These are phyloP conservation scores for Metschnikowia noctiluminum DNA, from an alignment of 805 yeast genomes.

Conservation along the genomic window DNA sequence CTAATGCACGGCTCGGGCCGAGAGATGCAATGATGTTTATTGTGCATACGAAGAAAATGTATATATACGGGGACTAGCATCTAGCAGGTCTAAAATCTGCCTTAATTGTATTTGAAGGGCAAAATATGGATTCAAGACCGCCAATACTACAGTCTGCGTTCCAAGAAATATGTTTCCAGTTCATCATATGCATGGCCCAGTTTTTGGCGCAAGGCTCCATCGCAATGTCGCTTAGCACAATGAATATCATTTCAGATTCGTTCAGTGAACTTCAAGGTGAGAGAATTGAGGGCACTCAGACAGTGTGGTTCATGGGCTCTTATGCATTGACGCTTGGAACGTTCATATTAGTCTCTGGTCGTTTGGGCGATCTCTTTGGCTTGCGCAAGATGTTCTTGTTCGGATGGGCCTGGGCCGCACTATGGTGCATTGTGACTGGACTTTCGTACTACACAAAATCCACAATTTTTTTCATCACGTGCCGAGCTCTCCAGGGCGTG, in stretches of 20 bases:
- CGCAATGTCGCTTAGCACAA: slow-evolving; percentile 36
- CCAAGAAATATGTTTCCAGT: slow-evolving; percentile 14
- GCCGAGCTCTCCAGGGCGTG: slow-evolving; percentile 63
- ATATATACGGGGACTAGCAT: neutral
- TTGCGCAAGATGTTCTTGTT: slow-evolving; percentile 48
- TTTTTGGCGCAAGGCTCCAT: slow-evolving; percentile 36
- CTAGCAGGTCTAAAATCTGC: neutral
- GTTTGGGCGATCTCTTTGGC: slow-evolving; percentile 71
- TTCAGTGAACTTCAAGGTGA: slow-evolving; percentile 17
- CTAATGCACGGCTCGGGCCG: slow-evolving; percentile 5
- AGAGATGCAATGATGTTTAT: slow-evolving; percentile 8
- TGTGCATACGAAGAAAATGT: slow-evolving; percentile 2
- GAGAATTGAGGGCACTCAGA: slow-evolving; percentile 6
- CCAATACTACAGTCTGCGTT: slow-evolving; percentile 6
- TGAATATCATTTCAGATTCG: slow-evolving; percentile 33
- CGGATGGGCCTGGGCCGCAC: slow-evolving; percentile 53
- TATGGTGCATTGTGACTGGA: slow-evolving; percentile 64
- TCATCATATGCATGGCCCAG: slow-evolving; percentile 26
- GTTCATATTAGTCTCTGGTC: slow-evolving; percentile 63
- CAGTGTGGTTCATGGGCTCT: slow-evolving; percentile 62
- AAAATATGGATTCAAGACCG: slow-evolving; percentile 14
- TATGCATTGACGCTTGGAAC: slow-evolving; percentile 72
- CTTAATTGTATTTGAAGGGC: neutral
- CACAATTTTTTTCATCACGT: slow-evolving; percentile 46
- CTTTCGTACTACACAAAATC: slow-evolving; percentile 49